phyloP scores from a whole-genome alignment of 2,329 filamentous ascomycete genomes.

The Aureobasidium sp. region DNA sequence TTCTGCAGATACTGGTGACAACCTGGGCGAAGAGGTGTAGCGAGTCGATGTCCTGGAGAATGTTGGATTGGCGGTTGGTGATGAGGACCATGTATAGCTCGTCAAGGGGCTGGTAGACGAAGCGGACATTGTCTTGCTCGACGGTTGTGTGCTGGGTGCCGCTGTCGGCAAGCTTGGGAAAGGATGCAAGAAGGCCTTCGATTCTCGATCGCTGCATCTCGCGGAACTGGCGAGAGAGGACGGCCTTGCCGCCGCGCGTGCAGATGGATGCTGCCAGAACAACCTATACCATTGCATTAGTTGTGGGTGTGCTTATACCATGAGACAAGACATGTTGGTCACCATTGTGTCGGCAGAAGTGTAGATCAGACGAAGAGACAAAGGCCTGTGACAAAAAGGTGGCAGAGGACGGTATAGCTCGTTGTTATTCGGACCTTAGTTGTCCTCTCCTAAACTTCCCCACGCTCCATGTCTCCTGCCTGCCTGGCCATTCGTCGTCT shows the following conservation, averaged over 20 bases:
- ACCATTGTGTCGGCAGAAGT: neutral
- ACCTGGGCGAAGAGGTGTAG: slow-evolving; percentile 97
- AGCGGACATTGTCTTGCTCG: slow-evolving; percentile 98
- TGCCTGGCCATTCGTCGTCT: neutral
- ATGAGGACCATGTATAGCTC: slow-evolving; percentile 99
- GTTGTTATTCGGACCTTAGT: slow-evolving; percentile 1
- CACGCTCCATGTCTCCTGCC: slow-evolving; percentile 4
- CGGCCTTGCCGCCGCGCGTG: slow-evolving; percentile 94
- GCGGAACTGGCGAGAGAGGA: slow-evolving; percentile 93
- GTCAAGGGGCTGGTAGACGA: slow-evolving; percentile 97
- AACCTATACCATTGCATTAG: slow-evolving; percentile 51
- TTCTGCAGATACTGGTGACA: slow-evolving; percentile 93
- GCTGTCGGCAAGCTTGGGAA: slow-evolving; percentile 93
- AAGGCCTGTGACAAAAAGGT: neutral
- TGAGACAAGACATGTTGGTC: neutral
- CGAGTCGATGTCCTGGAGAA: slow-evolving; percentile 97
- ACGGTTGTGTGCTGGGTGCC: slow-evolving; percentile 96
- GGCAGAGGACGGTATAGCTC: neutral
- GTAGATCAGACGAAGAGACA: neutral
- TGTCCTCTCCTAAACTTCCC: slow-evolving; percentile 12
- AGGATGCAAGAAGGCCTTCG: slow-evolving; percentile 91
- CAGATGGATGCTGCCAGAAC: slow-evolving; percentile 98
- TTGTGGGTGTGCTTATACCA: neutral
- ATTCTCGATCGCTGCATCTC: slow-evolving; percentile 96
- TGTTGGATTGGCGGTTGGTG: slow-evolving; percentile 98